Conservation (phyloP, 495 filamentous ascomycete species). For the Neurospora sp. region DNA sequence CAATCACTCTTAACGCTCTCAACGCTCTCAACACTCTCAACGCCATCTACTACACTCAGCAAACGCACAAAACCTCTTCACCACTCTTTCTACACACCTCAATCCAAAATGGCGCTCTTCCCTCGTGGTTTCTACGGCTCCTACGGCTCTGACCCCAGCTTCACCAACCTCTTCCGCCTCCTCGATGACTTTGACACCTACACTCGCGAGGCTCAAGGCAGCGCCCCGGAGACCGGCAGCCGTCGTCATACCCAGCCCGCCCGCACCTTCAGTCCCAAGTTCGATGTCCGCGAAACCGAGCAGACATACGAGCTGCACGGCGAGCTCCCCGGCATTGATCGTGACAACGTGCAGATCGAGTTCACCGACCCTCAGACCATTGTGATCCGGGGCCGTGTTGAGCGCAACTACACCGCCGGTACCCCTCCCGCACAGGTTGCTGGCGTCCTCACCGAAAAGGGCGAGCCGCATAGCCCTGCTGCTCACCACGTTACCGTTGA, state of each 20-base stretch:
- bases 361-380: constrained; percentile 75
- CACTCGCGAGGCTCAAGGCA: constrained; percentile 20
- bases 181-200: constrained; percentile 66
- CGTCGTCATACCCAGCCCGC: constrained; percentile 19
- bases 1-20: background rate
- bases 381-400: constrained; percentile 57
- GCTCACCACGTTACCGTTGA: constrained; percentile 22
- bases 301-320: constrained; percentile 71
- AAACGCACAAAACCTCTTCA: constrained; percentile 3
- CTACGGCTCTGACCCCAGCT: constrained; percentile 38
- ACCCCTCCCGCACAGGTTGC: constrained; percentile 23
- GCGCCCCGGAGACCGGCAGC: constrained; percentile 13
- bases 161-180: constrained; percentile 61
- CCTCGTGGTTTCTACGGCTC: constrained; percentile 40
- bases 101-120: constrained; percentile 56
- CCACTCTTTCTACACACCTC: background rate
- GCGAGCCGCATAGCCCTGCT: constrained; percentile 30
- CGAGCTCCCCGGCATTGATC: constrained; percentile 76
- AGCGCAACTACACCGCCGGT: constrained; percentile 42
- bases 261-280: constrained; percentile 35
- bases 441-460: background rate
- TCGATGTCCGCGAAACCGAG: constrained; percentile 67
- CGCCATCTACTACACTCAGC: constrained; percentile 2
- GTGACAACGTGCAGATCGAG: constrained; percentile 70
- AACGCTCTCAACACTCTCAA: constrained; percentile 15